Percentiles rank a stretch among this genome's conserved stretches.
These are phyloP conservation scores for Talaromyces albobiverticillius DNA, from an alignment of 2,329 filamentous ascomycete species.

Conservation along the genomic window DNA sequence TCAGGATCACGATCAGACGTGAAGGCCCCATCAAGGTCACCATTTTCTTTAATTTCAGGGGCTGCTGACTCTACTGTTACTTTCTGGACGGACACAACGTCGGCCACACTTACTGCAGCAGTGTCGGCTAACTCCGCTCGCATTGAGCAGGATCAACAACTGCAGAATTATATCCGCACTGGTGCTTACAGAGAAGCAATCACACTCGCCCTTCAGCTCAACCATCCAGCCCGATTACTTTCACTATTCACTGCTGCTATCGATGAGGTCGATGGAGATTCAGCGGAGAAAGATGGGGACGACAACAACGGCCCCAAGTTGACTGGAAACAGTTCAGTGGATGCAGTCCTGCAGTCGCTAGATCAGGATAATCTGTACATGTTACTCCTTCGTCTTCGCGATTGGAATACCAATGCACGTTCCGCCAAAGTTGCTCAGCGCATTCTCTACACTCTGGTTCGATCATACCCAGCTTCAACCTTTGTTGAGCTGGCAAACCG, in stretches of 20 bases:
- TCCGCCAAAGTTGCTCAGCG: slow-evolving; percentile 82
- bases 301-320: slow-evolving; percentile 31
- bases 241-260: slow-evolving; percentile 79
- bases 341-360: slow-evolving; percentile 75
- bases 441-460: slow-evolving; percentile 75
- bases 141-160: slow-evolving; percentile 89
- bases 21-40: slow-evolving; percentile 46
- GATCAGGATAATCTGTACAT: slow-evolving; percentile 82
- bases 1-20: slow-evolving; percentile 31
- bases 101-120: slow-evolving; percentile 70
- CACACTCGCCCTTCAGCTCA: slow-evolving; percentile 83
- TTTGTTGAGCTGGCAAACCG: slow-evolving; percentile 64
- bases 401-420: slow-evolving; percentile 96
- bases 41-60: slow-evolving; percentile 72
- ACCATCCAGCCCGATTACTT: slow-evolving; percentile 86
- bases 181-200: slow-evolving; percentile 92
- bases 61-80: slow-evolving; percentile 90
- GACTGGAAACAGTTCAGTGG: slow-evolving; percentile 59
- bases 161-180: slow-evolving; percentile 86
- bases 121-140: slow-evolving; percentile 72
- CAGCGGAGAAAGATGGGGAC: slow-evolving; percentile 36
- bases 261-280: slow-evolving; percentile 63
- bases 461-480: slow-evolving; percentile 74
- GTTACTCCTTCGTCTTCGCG: slow-evolving; percentile 75
- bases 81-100: slow-evolving; percentile 92